Evolutionary conservation across 257 asterid genomes (phyloP).

Genomic region (Solanum pinnatisectum): DNA sequence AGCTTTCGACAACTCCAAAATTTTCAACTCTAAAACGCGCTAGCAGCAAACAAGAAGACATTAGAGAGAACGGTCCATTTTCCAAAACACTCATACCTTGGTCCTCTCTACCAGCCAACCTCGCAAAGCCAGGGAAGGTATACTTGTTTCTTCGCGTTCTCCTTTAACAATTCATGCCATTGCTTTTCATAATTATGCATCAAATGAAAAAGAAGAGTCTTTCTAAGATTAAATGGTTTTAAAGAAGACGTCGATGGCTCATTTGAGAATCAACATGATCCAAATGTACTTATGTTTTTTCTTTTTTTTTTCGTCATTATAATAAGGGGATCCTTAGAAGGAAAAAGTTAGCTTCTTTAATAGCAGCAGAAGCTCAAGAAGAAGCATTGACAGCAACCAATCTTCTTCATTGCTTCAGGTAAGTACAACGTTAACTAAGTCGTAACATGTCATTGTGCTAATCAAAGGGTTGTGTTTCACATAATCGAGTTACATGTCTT

Average conservation of each 20-base stretch:
- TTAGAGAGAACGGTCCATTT: conserved; percentile 24
- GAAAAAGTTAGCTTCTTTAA: conserved; percentile 56
- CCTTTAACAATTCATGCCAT: not conserved
- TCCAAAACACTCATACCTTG: conserved; percentile 41
- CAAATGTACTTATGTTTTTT: not conserved
- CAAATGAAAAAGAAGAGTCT: not conserved
- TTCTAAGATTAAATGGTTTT: not conserved
- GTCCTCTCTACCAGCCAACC: conserved; percentile 62
- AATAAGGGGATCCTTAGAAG: conserved; percentile 57
- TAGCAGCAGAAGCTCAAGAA: conserved; percentile 74
- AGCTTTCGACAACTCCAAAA: conserved; percentile 10
- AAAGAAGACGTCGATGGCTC: not conserved
- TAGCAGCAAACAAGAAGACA: conserved; percentile 34
- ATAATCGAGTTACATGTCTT: not conserved
- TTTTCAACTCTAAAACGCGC: conserved; percentile 18
- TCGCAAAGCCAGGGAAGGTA: conserved; percentile 72
- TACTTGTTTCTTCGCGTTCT: not conserved
- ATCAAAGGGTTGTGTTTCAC: not conserved
- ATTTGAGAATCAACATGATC: not conserved
- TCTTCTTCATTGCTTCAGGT: conserved; percentile 77
- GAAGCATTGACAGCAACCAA: conserved; percentile 70
- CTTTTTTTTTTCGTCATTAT: not conserved
- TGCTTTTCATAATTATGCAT: not conserved
- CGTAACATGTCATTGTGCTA: not conserved
- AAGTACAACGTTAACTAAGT: not conserved